Evolutionary conservation across 140 eudicot species (phyloP).

Genomic region (Senecio squalidus): DNA sequence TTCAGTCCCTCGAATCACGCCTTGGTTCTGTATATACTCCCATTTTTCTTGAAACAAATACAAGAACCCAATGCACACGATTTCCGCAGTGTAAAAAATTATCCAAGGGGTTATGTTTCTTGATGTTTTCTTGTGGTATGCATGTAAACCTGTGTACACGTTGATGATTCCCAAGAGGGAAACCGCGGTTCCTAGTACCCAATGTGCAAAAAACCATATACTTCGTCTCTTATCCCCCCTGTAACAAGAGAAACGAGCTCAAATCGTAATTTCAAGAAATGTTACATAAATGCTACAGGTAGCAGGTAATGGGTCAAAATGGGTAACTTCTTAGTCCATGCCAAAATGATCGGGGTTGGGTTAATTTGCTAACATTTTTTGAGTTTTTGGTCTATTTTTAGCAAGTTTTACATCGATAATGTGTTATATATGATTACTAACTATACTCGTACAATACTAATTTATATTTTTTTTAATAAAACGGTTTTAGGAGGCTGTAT

Average conservation of each 20-base stretch:
- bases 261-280: neutral
- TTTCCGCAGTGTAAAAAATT: slow-evolving; percentile 58
- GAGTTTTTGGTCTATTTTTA: no score
- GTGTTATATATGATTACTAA: no score
- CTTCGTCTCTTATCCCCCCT: slow-evolving; percentile 51
- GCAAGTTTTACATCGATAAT: no score
- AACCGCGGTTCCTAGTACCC: slow-evolving; percentile 67
- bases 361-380: no score
- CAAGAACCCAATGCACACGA: slow-evolving; percentile 50
- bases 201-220: slow-evolving; percentile 69
- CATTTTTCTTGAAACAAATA: slow-evolving; percentile 88
- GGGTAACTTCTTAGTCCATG: no score
- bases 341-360: no score
- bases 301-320: no score
- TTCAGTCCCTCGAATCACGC: slow-evolving; percentile 27
- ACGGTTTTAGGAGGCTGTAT: no score
- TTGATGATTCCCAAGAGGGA: slow-evolving; percentile 60
- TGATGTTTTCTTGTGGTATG: slow-evolving; percentile 56
- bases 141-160: slow-evolving; percentile 73
- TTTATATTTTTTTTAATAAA: no score
- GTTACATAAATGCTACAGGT: no score
- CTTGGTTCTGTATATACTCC: no score
- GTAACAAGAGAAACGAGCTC: neutral
- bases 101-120: slow-evolving; percentile 54
- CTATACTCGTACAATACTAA: no score